These are phyloP conservation scores for Dryadomyces quercivorus DNA, from an alignment of 2,329 filamentous ascomycete species.

Conservation along the genomic window DNA sequence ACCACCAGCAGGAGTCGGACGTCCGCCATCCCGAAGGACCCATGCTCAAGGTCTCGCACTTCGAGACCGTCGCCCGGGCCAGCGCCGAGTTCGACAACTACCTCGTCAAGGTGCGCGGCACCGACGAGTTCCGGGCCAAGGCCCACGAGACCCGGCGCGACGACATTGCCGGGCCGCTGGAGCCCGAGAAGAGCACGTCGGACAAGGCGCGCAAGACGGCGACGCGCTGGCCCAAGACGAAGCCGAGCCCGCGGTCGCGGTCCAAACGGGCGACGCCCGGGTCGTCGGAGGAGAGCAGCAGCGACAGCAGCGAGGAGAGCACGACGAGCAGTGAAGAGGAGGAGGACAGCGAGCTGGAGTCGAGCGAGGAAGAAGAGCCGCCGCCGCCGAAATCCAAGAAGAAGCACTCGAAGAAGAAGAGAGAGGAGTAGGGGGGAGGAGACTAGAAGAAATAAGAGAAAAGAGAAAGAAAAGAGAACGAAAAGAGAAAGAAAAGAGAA, in stretches of 20 bases:
- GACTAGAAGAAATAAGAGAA: too few relatives aligned
- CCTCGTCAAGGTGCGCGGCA: background rate
- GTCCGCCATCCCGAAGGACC: background rate
- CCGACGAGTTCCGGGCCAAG: background rate
- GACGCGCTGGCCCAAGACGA: background rate
- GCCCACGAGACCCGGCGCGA: background rate
- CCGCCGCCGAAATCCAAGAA: background rate
- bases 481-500: too few relatives aligned
- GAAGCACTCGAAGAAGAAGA: background rate
- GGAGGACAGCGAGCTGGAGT: background rate
- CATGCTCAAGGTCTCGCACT: conserved; percentile 18
- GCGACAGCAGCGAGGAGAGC: background rate
- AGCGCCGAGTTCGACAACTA: conserved; percentile 1
- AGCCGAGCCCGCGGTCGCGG: background rate
- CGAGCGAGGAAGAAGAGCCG: background rate
- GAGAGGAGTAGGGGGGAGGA: background rate
- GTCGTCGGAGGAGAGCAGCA: background rate
- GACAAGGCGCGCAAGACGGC: background rate
- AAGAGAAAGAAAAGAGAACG: too few relatives aligned
- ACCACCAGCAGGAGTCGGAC: background rate
- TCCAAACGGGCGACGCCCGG: background rate
- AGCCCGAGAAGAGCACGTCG: background rate
- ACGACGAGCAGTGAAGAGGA: background rate
- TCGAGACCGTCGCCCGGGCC: conserved; percentile 21
- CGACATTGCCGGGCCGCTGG: background rate